Conservation (phyloP, 306 rosid species). For the Rubus idaeus region DNA sequence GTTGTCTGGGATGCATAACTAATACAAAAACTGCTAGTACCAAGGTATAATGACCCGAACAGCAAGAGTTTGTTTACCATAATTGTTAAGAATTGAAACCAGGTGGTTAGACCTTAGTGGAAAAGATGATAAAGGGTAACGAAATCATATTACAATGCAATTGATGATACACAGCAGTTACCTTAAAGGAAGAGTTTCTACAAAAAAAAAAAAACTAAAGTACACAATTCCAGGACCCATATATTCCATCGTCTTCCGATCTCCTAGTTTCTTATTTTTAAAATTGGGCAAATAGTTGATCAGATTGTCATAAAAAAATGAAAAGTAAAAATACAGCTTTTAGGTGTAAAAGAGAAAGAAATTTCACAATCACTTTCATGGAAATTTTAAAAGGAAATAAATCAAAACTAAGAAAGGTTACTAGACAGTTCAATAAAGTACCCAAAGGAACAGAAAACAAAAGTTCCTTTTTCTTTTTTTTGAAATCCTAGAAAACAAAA, state of each 20-base stretch:
- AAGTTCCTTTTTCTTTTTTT: not conserved
- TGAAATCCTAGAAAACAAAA: not conserved
- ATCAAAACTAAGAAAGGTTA: not conserved
- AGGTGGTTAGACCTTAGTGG: not conserved
- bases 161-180: not conserved
- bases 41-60: not conserved
- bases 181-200: too few relatives aligned
- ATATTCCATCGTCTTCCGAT: not conserved
- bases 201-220: too few relatives aligned
- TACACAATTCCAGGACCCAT: not conserved
- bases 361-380: not conserved
- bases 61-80: not conserved
- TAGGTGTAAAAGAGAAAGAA: too few relatives aligned
- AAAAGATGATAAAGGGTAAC: not conserved
- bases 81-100: not conserved
- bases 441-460: not conserved
- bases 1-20: not conserved
- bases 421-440: not conserved
- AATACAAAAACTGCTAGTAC: not conserved
- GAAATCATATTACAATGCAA: not conserved
- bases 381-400: not conserved
- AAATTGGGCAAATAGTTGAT: not conserved
- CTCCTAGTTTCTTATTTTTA: not conserved
- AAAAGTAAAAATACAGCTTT: not conserved
- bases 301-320: not conserved